Base-by-base conservation (phyloP, 495 filamentous ascomycete genomes). In the Penicillium bovifimosum region DNA sequence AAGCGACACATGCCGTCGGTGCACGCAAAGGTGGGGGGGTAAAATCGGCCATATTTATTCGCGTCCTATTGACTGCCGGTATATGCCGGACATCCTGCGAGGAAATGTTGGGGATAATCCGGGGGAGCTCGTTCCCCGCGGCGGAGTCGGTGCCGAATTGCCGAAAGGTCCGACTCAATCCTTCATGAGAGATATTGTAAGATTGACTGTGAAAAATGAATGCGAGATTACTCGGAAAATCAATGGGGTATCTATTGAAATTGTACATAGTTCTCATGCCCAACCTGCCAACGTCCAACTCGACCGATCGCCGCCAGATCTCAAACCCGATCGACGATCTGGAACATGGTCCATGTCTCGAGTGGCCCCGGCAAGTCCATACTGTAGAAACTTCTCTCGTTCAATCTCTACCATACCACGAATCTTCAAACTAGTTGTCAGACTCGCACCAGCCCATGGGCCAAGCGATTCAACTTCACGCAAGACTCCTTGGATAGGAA, bases 391-490 rank as follows among this genome's bases (percentile, higher is more conserved):
- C 33, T 82, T 79, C 41, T 98, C 95, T 35, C 87, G 76, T 55
- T 97, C 95, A 33, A 97, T 80, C 59, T 91, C 86, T 2, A 91
- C 84, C 39, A 91, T 72, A 0, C 90, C 86, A 26, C 83, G 82
- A 24, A 93, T 76, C 57, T 91, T 91, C 57, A 96, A 71, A 44
- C 84, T 83, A 0, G 86, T 85, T 2, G 91, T 69, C 45, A 98
- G 63, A 70, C 90, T 96, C 5, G 85, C 91, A 14, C 93, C 93
- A 32, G 84, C 82, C 92, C 93, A 98, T 6, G 89, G 75, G 0
- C 93, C 93, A 0, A 97, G 72, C 5, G 86, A 89, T 60, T 95
- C 87, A 10, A 96, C 73, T 13, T 85, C 87, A 2, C 88, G 80
- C 18, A 96, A 68, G 14, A 80, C 64, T 6, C 87, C 89, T 14